Conservation (phyloP, 2,329 filamentous ascomycete species). For the Scopulariopsis brevicaulis region DNA sequence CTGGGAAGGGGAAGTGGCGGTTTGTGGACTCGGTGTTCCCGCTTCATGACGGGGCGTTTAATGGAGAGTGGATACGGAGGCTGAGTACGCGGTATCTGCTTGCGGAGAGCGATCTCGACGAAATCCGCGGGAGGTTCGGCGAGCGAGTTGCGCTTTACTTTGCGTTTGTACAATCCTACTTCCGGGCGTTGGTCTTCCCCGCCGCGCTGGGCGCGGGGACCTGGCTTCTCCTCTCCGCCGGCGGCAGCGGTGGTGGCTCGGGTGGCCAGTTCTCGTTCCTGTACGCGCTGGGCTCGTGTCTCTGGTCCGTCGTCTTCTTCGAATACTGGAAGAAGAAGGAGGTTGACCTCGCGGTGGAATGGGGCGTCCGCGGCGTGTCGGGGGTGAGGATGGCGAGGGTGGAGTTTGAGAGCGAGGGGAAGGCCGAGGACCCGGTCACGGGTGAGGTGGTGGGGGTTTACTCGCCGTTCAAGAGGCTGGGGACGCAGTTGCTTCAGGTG, state of each 20-base stretch:
- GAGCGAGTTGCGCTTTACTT: conserved; percentile 91
- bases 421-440: conserved; percentile 68
- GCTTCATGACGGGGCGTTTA: conserved; percentile 66
- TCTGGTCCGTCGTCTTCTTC: conserved; percentile 86
- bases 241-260: background rate
- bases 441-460: conserved; percentile 70
- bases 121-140: conserved; percentile 66
- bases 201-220: conserved; percentile 64
- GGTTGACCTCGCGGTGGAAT: conserved; percentile 72
- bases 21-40: conserved; percentile 66
- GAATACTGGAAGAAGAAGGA: conserved; percentile 97
- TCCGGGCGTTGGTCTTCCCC: conserved; percentile 73
- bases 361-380: conserved; percentile 80
- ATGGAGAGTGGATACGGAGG: conserved; percentile 62
- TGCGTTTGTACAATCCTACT: conserved; percentile 86
- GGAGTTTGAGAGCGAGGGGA: conserved; percentile 70
- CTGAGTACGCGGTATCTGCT: conserved; percentile 64
- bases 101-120: conserved; percentile 54
- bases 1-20: conserved; percentile 58
- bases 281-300: conserved; percentile 65
- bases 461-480: conserved; percentile 61
- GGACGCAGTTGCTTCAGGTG: conserved; percentile 68
- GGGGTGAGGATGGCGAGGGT: conserved; percentile 66
- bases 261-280: conserved; percentile 66
- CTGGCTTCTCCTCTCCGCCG: conserved; percentile 56